Evolutionary conservation across 257 asterid species (phyloP).

Genomic region (Lithospermum erythrorhizon): DNA sequence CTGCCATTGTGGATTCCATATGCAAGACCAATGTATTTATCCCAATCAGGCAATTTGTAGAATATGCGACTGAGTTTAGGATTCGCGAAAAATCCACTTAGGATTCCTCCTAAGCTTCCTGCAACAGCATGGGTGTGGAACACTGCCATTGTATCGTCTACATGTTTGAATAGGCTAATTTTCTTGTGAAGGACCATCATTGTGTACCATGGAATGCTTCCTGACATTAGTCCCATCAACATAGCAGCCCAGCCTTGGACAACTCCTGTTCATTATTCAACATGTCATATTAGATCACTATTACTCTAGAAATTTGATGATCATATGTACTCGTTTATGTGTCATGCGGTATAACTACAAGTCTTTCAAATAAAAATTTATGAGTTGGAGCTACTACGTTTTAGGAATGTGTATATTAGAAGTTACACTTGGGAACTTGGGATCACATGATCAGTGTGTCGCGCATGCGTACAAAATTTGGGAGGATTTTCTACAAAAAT

Average conservation of each 20-base stretch:
- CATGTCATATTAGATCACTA: not conserved
- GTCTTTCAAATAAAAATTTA: too few species aligned
- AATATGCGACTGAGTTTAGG: conserved; percentile 41
- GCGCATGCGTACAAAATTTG: too few species aligned
- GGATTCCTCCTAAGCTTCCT: conserved; percentile 62
- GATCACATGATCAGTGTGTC: too few species aligned
- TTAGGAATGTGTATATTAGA: too few species aligned
- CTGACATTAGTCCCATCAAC: conserved; percentile 61
- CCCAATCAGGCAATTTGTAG: conserved; percentile 23
- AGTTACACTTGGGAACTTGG: too few species aligned
- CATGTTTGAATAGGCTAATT: conserved; percentile 37
- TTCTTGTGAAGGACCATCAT: conserved; percentile 86
- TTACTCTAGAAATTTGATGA: too few species aligned
- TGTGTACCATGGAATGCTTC: conserved; percentile 70
- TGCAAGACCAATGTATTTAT: conserved; percentile 40
- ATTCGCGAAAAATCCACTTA: conserved; percentile 60
- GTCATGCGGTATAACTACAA: too few species aligned
- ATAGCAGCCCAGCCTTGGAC: conserved; percentile 94
- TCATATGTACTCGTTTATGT: too few species aligned
- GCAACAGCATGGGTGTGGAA: conserved; percentile 85
- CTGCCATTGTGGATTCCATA: conserved; percentile 40
- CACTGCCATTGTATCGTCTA: conserved; percentile 72
- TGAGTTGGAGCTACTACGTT: too few species aligned
- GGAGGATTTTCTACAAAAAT: too few species aligned
- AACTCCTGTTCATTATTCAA: conserved; percentile 32